phyloP scores from a whole-genome alignment of 1,284 basidiomycete species.

The Leccinum solheimii region DNA sequence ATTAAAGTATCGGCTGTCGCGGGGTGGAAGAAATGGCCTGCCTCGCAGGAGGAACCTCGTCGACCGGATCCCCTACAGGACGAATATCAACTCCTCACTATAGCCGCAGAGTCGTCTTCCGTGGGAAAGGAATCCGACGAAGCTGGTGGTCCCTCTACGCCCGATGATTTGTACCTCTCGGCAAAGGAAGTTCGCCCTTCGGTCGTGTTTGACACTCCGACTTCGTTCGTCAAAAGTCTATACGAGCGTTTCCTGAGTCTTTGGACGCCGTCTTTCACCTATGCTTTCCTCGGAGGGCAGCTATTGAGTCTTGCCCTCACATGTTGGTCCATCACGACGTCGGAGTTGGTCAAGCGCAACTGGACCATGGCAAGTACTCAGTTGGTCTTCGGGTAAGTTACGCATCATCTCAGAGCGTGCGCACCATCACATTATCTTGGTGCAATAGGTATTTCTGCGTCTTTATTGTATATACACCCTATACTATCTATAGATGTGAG shows the following conservation, averaged over 20 bases:
- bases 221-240: constrained; percentile 20
- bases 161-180: not conserved
- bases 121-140: constrained; percentile 15
- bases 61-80: constrained; percentile 19
- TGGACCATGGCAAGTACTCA: constrained; percentile 80
- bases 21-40: constrained; percentile 25
- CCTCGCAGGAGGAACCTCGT: not conserved
- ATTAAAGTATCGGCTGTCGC: constrained; percentile 14
- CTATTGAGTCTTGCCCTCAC: constrained; percentile 27
- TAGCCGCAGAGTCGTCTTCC: constrained; percentile 7
- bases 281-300: constrained; percentile 32
- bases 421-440: constrained; percentile 1
- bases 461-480: constrained; percentile 75
- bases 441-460: constrained; percentile 71
- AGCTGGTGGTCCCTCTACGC: not conserved
- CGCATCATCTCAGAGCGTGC: not conserved
- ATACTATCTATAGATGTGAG: constrained; percentile 79
- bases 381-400: constrained; percentile 70
- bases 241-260: constrained; percentile 26
- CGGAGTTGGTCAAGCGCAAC: constrained; percentile 63
- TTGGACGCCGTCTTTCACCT: constrained; percentile 32
- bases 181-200: constrained; percentile 15
- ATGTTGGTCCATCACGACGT: constrained; percentile 58
- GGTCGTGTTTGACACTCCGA: constrained; percentile 26
- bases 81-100: constrained; percentile 29